phyloP scores from a whole-genome alignment of 108 stramenopile species.

The Pinguiococcus pyrenoidosus region DNA sequence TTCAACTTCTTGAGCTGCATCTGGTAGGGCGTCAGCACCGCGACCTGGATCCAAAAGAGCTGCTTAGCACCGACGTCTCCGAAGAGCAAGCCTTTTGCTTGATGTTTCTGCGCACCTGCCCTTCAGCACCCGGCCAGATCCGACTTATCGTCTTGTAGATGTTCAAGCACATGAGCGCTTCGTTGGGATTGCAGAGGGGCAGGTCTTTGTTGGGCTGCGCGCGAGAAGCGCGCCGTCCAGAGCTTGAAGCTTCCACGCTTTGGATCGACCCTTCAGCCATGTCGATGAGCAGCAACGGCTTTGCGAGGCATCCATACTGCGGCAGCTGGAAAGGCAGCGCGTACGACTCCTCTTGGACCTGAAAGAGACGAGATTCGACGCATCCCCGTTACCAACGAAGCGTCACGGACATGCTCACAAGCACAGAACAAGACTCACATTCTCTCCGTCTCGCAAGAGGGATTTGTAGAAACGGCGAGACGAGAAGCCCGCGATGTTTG shows the following conservation, averaged over 20 bases:
- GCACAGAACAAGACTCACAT: no score
- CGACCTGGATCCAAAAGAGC: slow-evolving; percentile 14
- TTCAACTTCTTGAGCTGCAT: slow-evolving; percentile 27
- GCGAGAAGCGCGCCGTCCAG: no score
- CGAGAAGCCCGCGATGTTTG: slow-evolving; percentile 79
- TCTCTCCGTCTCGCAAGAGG: slow-evolving; percentile 25
- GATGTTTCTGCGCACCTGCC: background rate
- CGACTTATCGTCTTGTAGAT: slow-evolving; percentile 14
- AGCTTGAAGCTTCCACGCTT: no score
- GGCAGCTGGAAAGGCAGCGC: background rate
- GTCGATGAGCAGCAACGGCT: slow-evolving; percentile 34
- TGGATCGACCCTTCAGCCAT: slow-evolving; percentile 10
- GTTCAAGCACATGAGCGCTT: slow-evolving; percentile 23
- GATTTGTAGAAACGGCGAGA: slow-evolving; percentile 24
- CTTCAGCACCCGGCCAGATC: background rate
- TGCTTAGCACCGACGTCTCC: background rate
- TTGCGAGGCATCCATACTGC: background rate
- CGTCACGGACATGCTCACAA: no score
- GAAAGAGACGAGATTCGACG: slow-evolving; percentile 19
- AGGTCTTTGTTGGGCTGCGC: no score
- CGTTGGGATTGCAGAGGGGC: slow-evolving; percentile 18
- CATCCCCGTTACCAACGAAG: no score
- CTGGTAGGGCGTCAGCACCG: slow-evolving; percentile 39
- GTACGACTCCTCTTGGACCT: background rate
- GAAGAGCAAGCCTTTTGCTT: background rate